Percentiles rank a stretch among this genome's conserved stretches.
phyloP scores from a whole-genome alignment of 495 filamentous ascomycete species.

The Corynascus novoguineensis region DNA sequence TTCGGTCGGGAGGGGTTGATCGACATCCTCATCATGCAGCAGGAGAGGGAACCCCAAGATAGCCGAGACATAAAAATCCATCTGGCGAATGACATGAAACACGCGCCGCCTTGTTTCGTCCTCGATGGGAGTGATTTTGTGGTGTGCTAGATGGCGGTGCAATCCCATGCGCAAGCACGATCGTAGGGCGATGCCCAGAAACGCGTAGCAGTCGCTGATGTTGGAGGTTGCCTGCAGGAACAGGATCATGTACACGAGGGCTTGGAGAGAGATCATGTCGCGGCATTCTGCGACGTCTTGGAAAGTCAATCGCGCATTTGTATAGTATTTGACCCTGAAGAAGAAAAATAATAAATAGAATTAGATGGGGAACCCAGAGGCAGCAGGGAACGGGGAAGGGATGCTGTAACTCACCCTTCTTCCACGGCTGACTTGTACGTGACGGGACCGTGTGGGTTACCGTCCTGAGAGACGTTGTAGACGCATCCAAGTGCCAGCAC shows the following conservation, averaged over 20 bases:
- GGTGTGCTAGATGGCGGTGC: constrained; percentile 66
- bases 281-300: constrained; percentile 89
- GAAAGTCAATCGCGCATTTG: constrained; percentile 62
- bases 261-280: constrained; percentile 78
- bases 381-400: background rate
- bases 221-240: constrained; percentile 90
- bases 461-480: constrained; percentile 56
- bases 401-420: constrained; percentile 57
- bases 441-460: constrained; percentile 22
- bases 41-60: constrained; percentile 80
- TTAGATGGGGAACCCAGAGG: too few relatives aligned
- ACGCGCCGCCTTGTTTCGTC: constrained; percentile 75
- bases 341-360: constrained; percentile 9
- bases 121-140: constrained; percentile 78
- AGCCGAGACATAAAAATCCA: constrained; percentile 91
- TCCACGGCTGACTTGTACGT: constrained; percentile 67
- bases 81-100: constrained; percentile 87
- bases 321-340: constrained; percentile 76
- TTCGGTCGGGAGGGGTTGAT: constrained; percentile 78
- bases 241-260: constrained; percentile 84
- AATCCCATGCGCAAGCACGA: constrained; percentile 82
- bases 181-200: constrained; percentile 82
- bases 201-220: constrained; percentile 88
- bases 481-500: constrained; percentile 82
- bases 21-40: constrained; percentile 82